Evolutionary conservation across 2,329 filamentous ascomycete species (phyloP).

Genomic region (Drechslerella coelobrocha): DNA sequence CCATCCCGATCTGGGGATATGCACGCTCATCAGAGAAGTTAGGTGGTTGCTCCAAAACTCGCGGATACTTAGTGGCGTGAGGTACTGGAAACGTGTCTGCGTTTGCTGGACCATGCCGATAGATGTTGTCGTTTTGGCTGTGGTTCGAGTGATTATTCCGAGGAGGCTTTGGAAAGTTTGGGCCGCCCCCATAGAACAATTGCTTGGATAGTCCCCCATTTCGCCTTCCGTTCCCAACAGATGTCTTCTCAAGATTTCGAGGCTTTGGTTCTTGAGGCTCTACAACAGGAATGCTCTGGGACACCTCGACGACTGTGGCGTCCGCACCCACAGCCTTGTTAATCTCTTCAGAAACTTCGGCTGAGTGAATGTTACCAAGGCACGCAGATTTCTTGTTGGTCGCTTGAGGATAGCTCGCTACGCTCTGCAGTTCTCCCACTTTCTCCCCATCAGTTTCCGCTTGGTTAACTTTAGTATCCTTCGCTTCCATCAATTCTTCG

Average conservation of each 20-base stretch:
- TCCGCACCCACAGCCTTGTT: not conserved
- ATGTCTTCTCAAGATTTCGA: slow-evolving; percentile 13
- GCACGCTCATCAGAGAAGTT: slow-evolving; percentile 19
- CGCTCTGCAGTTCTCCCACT: not conserved
- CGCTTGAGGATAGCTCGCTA: not conserved
- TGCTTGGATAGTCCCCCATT: slow-evolving; percentile 12
- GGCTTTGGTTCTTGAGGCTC: slow-evolving; percentile 7
- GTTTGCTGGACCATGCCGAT: slow-evolving; percentile 10
- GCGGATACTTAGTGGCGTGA: slow-evolving; percentile 6
- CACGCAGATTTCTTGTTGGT: not conserved
- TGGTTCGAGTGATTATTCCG: slow-evolving; percentile 18
- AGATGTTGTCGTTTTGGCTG: not conserved
- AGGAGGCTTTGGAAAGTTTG: slow-evolving; percentile 8
- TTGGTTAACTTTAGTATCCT: not conserved
- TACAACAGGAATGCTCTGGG: slow-evolving; percentile 10
- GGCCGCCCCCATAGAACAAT: slow-evolving; percentile 4
- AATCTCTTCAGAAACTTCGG: not conserved
- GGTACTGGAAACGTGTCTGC: slow-evolving; percentile 1
- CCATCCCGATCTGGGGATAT: slow-evolving; percentile 5
- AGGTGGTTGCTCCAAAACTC: slow-evolving; percentile 6
- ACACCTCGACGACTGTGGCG: not conserved
- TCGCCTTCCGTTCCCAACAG: not conserved
- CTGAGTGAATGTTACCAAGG: not conserved
- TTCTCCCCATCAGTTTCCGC: not conserved
- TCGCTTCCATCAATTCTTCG: not conserved